phyloP scores from a whole-genome alignment of 1,284 basidiomycete genomes.

The Trichosporon ovoides region DNA sequence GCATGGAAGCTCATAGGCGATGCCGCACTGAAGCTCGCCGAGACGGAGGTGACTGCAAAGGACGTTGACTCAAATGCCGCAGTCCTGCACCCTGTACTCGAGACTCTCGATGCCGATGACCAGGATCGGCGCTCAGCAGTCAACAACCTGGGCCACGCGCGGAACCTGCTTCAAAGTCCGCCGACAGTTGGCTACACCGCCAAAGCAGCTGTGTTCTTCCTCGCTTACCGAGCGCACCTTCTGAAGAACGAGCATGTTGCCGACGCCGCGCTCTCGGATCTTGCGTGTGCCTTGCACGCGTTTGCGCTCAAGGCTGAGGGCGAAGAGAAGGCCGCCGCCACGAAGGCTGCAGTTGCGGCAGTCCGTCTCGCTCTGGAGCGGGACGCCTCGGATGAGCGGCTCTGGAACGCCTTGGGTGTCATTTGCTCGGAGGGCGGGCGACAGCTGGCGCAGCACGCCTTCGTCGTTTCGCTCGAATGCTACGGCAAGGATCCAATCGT shows the following conservation, averaged over 20 bases:
- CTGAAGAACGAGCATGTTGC: slow-evolving; percentile 57
- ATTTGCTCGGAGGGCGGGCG: slow-evolving; percentile 36
- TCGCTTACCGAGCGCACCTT: slow-evolving; percentile 67
- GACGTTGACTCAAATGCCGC: slow-evolving; percentile 33
- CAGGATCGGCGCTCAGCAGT: slow-evolving; percentile 37
- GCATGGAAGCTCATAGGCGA: slow-evolving; percentile 86
- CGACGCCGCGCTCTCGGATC: slow-evolving; percentile 68
- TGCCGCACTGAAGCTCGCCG: slow-evolving; percentile 63
- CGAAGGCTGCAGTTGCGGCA: slow-evolving; percentile 59
- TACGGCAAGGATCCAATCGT: slow-evolving; percentile 70
- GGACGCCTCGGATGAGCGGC: slow-evolving; percentile 66
- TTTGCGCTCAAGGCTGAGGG: slow-evolving; percentile 47
- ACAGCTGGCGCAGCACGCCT: slow-evolving; percentile 75
- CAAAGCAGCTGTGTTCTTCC: slow-evolving; percentile 62
- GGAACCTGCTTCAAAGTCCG: slow-evolving; percentile 31
- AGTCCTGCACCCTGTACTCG: slow-evolving; percentile 35
- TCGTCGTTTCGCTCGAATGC: slow-evolving; percentile 80
- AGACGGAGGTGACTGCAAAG: slow-evolving; percentile 34
- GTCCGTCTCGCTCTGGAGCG: slow-evolving; percentile 70
- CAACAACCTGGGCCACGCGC: slow-evolving; percentile 37
- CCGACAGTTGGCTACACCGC: slow-evolving; percentile 47
- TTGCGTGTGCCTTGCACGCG: slow-evolving; percentile 62
- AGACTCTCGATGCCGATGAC: slow-evolving; percentile 42
- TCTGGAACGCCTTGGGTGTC: slow-evolving; percentile 62
- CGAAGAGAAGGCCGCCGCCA: slow-evolving; percentile 43